phyloP scores from a whole-genome alignment of 805 yeast species.

The Millerozyma miso region DNA sequence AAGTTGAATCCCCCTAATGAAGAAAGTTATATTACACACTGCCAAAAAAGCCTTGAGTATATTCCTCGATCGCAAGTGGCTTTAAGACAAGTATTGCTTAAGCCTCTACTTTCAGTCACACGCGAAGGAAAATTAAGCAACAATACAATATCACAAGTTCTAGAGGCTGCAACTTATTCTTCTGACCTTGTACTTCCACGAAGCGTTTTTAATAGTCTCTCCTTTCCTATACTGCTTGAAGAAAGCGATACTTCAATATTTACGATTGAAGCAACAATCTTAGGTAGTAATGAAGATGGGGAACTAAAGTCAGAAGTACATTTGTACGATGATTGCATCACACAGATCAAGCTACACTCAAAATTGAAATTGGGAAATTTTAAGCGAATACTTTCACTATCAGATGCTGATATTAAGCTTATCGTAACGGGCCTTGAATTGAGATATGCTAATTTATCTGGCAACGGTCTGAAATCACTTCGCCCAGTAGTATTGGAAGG shows the following conservation, averaged over 20 bases:
- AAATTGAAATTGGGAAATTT: neutral
- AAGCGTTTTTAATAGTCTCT: neutral
- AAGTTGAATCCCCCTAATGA: constrained; percentile 7
- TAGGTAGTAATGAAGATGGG: neutral
- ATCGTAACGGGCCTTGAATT: neutral
- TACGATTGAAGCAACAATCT: neutral
- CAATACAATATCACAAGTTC: neutral
- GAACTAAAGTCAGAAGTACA: neutral
- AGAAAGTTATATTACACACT: constrained; percentile 27
- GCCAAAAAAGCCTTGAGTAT: neutral
- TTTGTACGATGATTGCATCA: neutral
- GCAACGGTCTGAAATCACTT: neutral
- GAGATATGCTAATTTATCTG: neutral
- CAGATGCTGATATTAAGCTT: neutral
- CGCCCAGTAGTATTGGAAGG: neutral
- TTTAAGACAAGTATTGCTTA: neutral
- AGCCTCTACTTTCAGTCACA: neutral
- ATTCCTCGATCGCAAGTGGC: neutral
- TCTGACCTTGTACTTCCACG: neutral
- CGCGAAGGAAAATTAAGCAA: neutral
- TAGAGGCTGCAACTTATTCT: neutral
- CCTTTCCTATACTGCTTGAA: neutral
- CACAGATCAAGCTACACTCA: neutral
- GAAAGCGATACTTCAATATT: neutral
- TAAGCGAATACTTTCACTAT: too few relatives aligned